phyloP scores from a whole-genome alignment of 176 grass and related monocot genomes.

The Pontederia crassipes region DNA sequence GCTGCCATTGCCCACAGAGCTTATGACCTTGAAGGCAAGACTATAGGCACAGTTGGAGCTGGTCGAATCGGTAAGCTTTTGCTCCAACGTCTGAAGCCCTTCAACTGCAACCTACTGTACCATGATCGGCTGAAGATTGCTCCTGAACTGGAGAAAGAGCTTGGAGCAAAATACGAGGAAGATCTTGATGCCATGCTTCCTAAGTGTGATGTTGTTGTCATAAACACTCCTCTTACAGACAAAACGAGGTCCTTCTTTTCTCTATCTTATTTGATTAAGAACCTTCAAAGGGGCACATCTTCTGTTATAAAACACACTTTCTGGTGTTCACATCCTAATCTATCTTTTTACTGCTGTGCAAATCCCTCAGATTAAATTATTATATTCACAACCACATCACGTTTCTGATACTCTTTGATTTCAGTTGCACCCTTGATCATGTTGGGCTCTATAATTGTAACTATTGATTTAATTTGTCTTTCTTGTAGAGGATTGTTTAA shows the following conservation, averaged over 20 bases:
- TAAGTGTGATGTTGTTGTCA: constrained; percentile 79
- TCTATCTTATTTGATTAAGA: neutral
- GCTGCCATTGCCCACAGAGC: constrained; percentile 72
- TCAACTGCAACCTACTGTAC: constrained; percentile 85
- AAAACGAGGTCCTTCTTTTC: constrained; percentile 58
- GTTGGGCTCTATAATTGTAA: no score
- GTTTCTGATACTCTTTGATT: no score
- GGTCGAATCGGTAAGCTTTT: constrained; percentile 78
- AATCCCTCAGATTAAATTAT: no score
- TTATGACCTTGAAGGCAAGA: constrained; percentile 91
- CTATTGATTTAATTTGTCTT: constrained; percentile 8
- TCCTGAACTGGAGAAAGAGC: constrained; percentile 73
- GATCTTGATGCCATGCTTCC: constrained; percentile 84
- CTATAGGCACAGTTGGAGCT: constrained; percentile 72
- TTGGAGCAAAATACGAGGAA: constrained; percentile 71
- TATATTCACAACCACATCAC: no score
- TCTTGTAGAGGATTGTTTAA: constrained; percentile 78
- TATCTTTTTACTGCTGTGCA: no score
- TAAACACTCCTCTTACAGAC: constrained; percentile 86
- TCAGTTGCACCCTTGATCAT: no score
- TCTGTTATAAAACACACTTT: no score
- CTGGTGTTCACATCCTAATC: no score
- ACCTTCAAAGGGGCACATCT: no score
- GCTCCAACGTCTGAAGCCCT: constrained; percentile 73
- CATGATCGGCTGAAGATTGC: constrained; percentile 58